A percentile compares a stretch with the other conserved stretches of the same genome.
These are phyloP conservation scores for Colletotrichum gloeosporioides DNA, from an alignment of 2,329 filamentous ascomycete genomes.

Conservation along the genomic window DNA sequence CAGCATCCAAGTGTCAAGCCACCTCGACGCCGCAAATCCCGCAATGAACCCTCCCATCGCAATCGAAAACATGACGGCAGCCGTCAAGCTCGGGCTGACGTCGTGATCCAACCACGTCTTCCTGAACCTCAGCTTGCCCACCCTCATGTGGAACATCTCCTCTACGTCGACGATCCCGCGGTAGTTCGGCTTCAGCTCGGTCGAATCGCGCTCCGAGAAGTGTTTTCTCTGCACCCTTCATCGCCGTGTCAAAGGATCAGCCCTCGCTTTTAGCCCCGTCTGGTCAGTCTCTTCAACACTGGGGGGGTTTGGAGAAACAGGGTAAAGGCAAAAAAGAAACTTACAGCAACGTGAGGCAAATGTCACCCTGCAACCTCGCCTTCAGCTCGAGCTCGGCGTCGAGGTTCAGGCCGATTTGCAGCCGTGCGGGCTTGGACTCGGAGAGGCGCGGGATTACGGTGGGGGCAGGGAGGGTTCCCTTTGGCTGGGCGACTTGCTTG, in stretches of 20 bases:
- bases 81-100: slow-evolving; percentile 29
- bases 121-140: slow-evolving; percentile 33
- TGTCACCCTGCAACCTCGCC: slow-evolving; percentile 77
- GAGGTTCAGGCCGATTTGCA: slow-evolving; percentile 75
- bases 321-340: slow-evolving; percentile 16
- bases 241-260: neutral
- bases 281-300: neutral
- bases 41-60: slow-evolving; percentile 27
- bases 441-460: slow-evolving; percentile 28
- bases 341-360: slow-evolving; percentile 74
- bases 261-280: slow-evolving; percentile 6
- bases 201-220: neutral
- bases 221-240: slow-evolving; percentile 16
- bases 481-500: neutral
- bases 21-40: slow-evolving; percentile 13
- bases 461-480: neutral
- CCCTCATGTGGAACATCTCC: slow-evolving; percentile 39
- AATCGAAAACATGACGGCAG: slow-evolving; percentile 23
- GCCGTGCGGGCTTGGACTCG: slow-evolving; percentile 66
- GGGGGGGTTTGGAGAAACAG: neutral
- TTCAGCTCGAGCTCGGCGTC: slow-evolving; percentile 81
- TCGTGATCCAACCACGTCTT: slow-evolving; percentile 35
- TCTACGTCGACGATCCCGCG: slow-evolving; percentile 15
- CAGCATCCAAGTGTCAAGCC: neutral
- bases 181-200: slow-evolving; percentile 1